Evolutionary conservation across 441 rosid species (phyloP).

Genomic region (Erysimum cheiri): DNA sequence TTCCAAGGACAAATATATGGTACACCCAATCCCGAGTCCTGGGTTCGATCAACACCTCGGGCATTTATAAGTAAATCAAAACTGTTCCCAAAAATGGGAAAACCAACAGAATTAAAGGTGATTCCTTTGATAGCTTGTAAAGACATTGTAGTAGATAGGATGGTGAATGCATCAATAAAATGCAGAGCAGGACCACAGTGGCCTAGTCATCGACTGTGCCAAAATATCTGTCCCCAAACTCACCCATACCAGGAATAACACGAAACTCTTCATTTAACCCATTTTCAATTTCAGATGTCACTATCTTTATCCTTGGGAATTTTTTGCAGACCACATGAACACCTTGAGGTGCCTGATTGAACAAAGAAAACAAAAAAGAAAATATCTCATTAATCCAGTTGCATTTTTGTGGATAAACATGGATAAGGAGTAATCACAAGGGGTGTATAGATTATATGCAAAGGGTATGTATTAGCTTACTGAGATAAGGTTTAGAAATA

Average conservation of each 20-base stretch:
- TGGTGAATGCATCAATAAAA: conserved; percentile 32
- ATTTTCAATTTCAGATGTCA: conserved; percentile 90
- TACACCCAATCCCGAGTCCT: conserved; percentile 14
- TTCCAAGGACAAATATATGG: conserved; percentile 30
- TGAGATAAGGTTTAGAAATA: conserved; percentile 58
- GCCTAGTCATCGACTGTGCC: conserved; percentile 84
- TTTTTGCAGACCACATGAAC: conserved; percentile 94
- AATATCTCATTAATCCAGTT: conserved; percentile 28
- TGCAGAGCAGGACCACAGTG: conserved; percentile 35
- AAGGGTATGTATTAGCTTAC: conserved; percentile 34
- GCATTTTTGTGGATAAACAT: conserved; percentile 30
- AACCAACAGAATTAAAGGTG: conserved; percentile 27
- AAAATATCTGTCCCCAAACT: conserved; percentile 96
- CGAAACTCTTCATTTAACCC: conserved; percentile 90
- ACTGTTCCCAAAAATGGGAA: conserved; percentile 41
- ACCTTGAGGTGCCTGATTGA: conserved; percentile 95
- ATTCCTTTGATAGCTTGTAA: conserved; percentile 35
- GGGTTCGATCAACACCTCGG: conserved; percentile 22
- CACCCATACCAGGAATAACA: conserved; percentile 97
- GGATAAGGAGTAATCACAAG: not conserved
- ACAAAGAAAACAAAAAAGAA: not conserved
- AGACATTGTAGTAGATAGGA: conserved; percentile 26
- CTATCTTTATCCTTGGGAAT: conserved; percentile 91
- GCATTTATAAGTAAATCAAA: conserved; percentile 36
- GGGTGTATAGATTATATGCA: conserved; percentile 1